Evolutionary conservation across 768 basidiomycete genomes (phyloP), one percentile per base, ranked within the genome.

Genomic region (Punctularia strigosozonata): DNA sequence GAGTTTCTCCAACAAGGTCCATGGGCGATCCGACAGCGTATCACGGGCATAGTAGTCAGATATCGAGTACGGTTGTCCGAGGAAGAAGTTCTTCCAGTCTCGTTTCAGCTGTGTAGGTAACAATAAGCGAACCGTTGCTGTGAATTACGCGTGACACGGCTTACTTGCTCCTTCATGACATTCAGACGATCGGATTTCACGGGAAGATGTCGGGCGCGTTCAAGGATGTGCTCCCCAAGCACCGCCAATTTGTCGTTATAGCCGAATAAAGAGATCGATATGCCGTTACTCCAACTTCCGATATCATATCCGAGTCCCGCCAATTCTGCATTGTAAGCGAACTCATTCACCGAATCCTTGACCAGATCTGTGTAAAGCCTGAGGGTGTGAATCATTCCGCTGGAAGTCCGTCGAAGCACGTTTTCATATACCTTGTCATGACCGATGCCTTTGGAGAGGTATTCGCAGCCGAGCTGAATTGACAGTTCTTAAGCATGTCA

Each of bases 201-300:
- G 46, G 69, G 62, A 36, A 90, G 61, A 19, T 60, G 61, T 54
- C 73, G 80, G 44, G 81, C 63, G 47, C 75, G 77, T 44, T 79
- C 73, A 31, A 92, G 54, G 38, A 97, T 73, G 43, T 78, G 69
- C 49, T 78, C 62, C 5, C 79, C 69, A 26, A 98, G 70, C 2
- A 83, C 75, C 5, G 74, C 62, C 46, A 88, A 64, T 59, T 94
- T 97, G 60, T 98, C 91, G 52, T 90, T 92, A 62, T 95, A 98
- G 5, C 95, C 95, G 33, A 66, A 71, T 39, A 88, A 63, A 3
- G 68, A 63, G 32, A 95, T 57, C 30, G 64, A 72, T 35, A 95
- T 54, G 2, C 86, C 85, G 10, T 77, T 77, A 2, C 67, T 64
- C 45, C 77, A 70, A 8, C 70, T 63, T 19, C 68, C 59, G 43